A percentile compares a stretch with the other conserved stretches of the same genome.
These are phyloP conservation scores for Begonia masoniana DNA, from an alignment of 306 rosid genomes.

Conservation along the genomic window DNA sequence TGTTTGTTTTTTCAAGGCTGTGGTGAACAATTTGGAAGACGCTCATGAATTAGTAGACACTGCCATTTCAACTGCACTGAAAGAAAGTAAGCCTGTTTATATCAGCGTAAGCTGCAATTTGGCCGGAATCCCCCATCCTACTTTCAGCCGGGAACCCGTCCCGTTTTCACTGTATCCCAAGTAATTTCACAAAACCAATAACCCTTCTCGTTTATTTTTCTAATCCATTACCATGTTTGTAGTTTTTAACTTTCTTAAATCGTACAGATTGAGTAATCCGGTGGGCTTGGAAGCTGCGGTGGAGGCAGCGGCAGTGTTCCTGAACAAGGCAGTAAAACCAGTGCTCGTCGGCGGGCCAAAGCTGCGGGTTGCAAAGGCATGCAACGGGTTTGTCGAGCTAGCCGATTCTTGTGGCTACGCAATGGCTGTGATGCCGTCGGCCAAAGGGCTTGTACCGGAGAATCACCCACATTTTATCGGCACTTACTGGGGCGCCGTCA, in stretches of 20 bases:
- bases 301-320: constrained; percentile 41
- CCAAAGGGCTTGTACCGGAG: constrained; percentile 46
- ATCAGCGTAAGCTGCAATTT: constrained; percentile 7
- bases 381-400: constrained; percentile 27
- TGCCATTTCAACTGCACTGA: constrained; percentile 16
- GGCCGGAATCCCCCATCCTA: constrained; percentile 39
- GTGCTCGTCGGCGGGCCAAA: constrained; percentile 60
- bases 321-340: constrained; percentile 66
- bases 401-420: constrained; percentile 48
- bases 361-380: constrained; percentile 41
- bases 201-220: neutral
- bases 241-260: neutral
- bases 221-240: neutral
- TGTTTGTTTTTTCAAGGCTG: constrained; percentile 3
- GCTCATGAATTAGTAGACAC: constrained; percentile 16
- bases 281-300: constrained; percentile 49
- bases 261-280: constrained; percentile 32
- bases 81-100: constrained; percentile 17
- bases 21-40: constrained; percentile 14
- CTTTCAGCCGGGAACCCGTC: constrained; percentile 49
- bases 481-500: constrained; percentile 60
- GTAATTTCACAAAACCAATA: constrained; percentile 13
- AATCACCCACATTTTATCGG: constrained; percentile 48
- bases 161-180: constrained; percentile 37
- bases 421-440: constrained; percentile 47